Conservation (phyloP, 345 rosid species). For the Populus ilicifolia region DNA sequence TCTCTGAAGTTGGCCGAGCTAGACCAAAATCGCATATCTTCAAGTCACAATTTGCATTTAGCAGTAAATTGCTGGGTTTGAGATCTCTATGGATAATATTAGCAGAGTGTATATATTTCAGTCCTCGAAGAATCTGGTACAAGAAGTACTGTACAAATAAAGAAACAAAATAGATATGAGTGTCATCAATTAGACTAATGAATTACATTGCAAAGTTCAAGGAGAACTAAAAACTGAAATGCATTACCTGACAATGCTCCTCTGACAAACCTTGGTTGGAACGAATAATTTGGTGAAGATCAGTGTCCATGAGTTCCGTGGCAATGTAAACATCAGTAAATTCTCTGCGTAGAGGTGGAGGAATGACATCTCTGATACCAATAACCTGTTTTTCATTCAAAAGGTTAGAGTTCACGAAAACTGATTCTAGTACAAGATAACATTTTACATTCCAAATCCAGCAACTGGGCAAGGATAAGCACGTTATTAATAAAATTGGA, state of each 20-base stretch:
- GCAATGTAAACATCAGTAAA: conserved; percentile 85
- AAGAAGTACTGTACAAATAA: conserved; percentile 72
- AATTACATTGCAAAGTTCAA: neutral
- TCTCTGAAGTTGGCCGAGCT: conserved; percentile 84
- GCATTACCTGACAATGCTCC: conserved; percentile 89
- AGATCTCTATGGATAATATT: conserved; percentile 90
- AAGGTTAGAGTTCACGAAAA: neutral
- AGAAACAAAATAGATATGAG: neutral
- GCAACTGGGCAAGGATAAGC: neutral
- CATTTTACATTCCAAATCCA: neutral
- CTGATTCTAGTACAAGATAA: neutral
- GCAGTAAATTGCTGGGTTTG: conserved; percentile 85
- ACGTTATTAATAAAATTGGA: neutral
- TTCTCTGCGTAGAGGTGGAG: conserved; percentile 80
- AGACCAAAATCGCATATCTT: conserved; percentile 96
- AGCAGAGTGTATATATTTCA: conserved; percentile 94
- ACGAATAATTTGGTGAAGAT: conserved; percentile 89
- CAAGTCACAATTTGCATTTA: conserved; percentile 87
- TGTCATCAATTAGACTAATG: neutral
- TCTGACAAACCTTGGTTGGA: conserved; percentile 85
- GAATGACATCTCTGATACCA: conserved; percentile 80
- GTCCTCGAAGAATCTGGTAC: conserved; percentile 90
- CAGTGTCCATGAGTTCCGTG: conserved; percentile 89
- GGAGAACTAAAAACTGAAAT: neutral
- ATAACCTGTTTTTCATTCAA: conserved; percentile 52